These are phyloP conservation scores for Trypanosoma scelopori DNA, from an alignment of 208 protist species.

Conservation along the genomic window DNA sequence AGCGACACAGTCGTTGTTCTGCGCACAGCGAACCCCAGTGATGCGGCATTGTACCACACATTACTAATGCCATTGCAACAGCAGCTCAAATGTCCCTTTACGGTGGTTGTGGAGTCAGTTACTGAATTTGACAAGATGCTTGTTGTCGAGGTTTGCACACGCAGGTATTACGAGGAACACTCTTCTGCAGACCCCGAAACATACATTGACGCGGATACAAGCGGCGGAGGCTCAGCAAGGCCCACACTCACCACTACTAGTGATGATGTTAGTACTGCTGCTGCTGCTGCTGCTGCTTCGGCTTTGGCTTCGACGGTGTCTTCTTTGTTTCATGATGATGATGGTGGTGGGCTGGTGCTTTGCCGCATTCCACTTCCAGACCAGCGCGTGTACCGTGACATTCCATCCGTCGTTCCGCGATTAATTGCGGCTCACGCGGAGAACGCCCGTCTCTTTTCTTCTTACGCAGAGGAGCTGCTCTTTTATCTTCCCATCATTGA, in stretches of 20 bases:
- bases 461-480: conserved; percentile 65
- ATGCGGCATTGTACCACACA: conserved; percentile 11
- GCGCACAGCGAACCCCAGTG: conserved; percentile 10
- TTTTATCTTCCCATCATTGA: conserved; percentile 20
- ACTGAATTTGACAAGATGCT: background rate
- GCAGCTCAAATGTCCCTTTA: conserved; percentile 16
- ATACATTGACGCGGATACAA: too few relatives aligned
- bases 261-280: too few relatives aligned
- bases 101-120: conserved; percentile 1
- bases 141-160: conserved; percentile 15
- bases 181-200: too few relatives aligned
- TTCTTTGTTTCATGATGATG: background rate
- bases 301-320: background rate
- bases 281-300: background rate
- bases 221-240: too few relatives aligned
- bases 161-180: background rate
- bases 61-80: conserved; percentile 12
- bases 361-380: conserved; percentile 68
- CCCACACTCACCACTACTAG: too few relatives aligned
- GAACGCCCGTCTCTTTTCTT: conserved; percentile 46
- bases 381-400: conserved; percentile 58
- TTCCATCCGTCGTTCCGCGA: conserved; percentile 60
- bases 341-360: background rate
- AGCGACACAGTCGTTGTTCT: conserved; percentile 9
- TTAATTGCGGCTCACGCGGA: conserved; percentile 56